Base-by-base conservation (phyloP, 352 stramenopile genomes). In the Blastocystis sp. region DNA sequence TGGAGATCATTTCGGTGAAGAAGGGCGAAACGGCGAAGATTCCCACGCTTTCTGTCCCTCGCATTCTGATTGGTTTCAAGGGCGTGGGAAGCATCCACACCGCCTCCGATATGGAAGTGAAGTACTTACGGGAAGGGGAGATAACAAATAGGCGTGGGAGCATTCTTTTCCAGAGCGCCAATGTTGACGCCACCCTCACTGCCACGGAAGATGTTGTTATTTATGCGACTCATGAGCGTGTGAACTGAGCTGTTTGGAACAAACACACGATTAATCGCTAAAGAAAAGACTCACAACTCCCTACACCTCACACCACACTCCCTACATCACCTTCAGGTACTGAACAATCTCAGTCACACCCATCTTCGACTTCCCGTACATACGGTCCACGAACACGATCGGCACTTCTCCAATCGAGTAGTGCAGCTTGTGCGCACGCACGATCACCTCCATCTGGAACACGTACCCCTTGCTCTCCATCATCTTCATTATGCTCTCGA, bases 401-500 rank as follows among this genome's bases (percentile, higher is more conserved):
- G 95, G 95, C 41, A 99, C 95, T 90, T 99, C 96, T 52, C 90
- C 93, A 84, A 99, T 95, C 41, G 89, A 92, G 90, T 96, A 98
- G 34, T 94, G 91, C 79, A 92, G 92, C 77, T 96, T 92, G 69
- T 94, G 93, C n/a, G 95, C 95, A 67, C 95, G 92, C 62, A 98
- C 94, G 67, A 98, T 93, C 88, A 98, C 97, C 90, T 99, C 96
- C 96, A 99, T 99, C 91, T 99, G 96, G 91, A 99, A 99, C 23
- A 98, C 96, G 92, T 99, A 99, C 48, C 96, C 96, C 81, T 88
- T 90, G 91, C 91, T 53, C 56, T 94, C 90, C 82, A 95, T 94
- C n/a, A 90, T 90, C 66, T 89, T 91, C 91, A 99, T 97, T 89
- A 98, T 97, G 69, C 95, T 90, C 90, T 98, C 93, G 76, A 99